These are phyloP conservation scores for Colletotrichum zoysiae DNA, from an alignment of 2,329 filamentous ascomycete species.

Conservation along the genomic window DNA sequence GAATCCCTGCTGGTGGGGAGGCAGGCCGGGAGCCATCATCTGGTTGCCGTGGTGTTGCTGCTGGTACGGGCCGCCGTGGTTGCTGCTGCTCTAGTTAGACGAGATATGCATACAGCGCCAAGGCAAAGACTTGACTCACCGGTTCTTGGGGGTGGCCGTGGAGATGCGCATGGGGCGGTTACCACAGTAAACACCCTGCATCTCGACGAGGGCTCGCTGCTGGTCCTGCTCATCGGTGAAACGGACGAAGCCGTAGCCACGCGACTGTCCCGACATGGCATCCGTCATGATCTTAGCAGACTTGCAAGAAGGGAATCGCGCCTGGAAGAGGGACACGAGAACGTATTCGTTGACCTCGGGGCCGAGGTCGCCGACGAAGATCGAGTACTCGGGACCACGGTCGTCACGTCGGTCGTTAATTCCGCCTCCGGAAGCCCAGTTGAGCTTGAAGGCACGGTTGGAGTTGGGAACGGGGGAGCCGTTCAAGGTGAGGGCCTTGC, in stretches of 20 bases:
- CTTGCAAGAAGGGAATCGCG: constrained; percentile 96
- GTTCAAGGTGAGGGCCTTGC: constrained; percentile 91
- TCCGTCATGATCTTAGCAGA: constrained; percentile 99
- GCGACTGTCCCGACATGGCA: constrained; percentile 96
- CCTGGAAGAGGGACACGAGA: constrained; percentile 95
- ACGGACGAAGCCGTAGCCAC: constrained; percentile 97
- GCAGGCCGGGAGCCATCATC: constrained; percentile 62
- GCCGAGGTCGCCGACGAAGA: constrained; percentile 97
- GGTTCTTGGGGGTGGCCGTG: constrained; percentile 97
- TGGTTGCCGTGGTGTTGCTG: constrained; percentile 57
- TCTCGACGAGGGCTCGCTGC: constrained; percentile 94
- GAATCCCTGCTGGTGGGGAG: constrained; percentile 57
- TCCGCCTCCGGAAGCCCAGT: constrained; percentile 98
- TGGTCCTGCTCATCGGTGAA: constrained; percentile 97
- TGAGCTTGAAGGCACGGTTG: constrained; percentile 95
- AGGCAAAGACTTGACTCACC: constrained; percentile 53
- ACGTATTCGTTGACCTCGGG: constrained; percentile 99
- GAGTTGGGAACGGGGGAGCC: constrained; percentile 93
- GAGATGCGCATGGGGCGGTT: constrained; percentile 99
- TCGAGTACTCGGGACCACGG: constrained; percentile 94
- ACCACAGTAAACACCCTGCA: constrained; percentile 99
- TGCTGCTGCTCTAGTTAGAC: constrained; percentile 14
- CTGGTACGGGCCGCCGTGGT: constrained; percentile 52
- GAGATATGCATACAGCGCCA: too few species aligned
- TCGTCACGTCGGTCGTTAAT: constrained; percentile 96